These are phyloP conservation scores for Fomitopsis pulvina DNA, from an alignment of 768 basidiomycete genomes.

Conservation along the genomic window DNA sequence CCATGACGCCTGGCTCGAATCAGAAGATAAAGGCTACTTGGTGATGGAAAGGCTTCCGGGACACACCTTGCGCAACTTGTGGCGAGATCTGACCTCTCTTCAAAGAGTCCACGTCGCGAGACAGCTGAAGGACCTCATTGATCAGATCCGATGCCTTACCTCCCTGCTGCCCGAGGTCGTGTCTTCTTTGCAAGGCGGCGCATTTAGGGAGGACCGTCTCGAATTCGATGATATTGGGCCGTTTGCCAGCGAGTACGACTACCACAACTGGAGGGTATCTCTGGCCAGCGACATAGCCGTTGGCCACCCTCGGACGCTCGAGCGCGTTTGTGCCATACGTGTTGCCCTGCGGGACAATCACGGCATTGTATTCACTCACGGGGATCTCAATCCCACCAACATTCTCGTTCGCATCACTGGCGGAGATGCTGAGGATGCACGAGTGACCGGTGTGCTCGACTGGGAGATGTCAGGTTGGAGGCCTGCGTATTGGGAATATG, in stretches of 20 bases:
- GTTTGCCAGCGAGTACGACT: constrained; percentile 3
- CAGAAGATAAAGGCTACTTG: not conserved
- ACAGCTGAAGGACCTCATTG: constrained; percentile 1
- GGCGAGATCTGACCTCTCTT: constrained; percentile 1
- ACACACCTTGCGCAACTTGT: constrained; percentile 1
- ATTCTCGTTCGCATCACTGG: constrained; percentile 7
- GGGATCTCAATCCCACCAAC: constrained; percentile 7
- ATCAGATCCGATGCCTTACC: constrained; percentile 4
- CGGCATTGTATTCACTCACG: constrained; percentile 11
- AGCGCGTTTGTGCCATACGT: not conserved
- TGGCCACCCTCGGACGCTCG: not conserved
- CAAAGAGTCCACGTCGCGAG: not conserved
- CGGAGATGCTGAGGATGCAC: constrained; percentile 2
- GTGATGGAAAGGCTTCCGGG: constrained; percentile 7
- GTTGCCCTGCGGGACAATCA: not conserved
- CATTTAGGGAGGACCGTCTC: not conserved
- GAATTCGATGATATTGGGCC: constrained; percentile 5
- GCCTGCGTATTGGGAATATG: constrained; percentile 10
- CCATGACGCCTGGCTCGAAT: not conserved
- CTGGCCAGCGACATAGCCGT: not conserved
- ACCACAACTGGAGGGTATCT: constrained; percentile 6
- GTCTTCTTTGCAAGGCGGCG: not conserved
- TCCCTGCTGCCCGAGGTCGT: not conserved
- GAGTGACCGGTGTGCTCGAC: constrained; percentile 6
- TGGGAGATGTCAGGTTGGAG: constrained; percentile 12